Percentiles rank a stretch among this genome's conserved stretches.
These are phyloP conservation scores for Yamadazyma laniorum DNA, from an alignment of 805 yeast genomes.

Conservation along the genomic window DNA sequence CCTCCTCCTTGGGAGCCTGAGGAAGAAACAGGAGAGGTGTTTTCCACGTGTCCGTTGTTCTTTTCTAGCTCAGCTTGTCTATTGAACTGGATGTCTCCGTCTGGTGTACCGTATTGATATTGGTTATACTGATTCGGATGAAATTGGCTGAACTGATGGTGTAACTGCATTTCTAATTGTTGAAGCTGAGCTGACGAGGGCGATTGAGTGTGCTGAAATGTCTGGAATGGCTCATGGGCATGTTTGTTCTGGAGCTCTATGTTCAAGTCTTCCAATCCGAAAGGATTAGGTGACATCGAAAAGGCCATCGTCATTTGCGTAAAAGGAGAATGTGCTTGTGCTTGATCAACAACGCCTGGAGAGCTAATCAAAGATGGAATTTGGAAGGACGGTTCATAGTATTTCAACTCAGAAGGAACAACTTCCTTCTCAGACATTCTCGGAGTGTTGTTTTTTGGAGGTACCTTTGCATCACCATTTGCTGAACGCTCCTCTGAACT, in stretches of 20 bases:
- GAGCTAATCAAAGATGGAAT: constrained; percentile 10
- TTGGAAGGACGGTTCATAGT: constrained; percentile 9
- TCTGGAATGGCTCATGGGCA: constrained; percentile 9
- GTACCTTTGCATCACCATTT: not conserved
- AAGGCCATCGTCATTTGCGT: constrained; percentile 21
- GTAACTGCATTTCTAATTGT: constrained; percentile 16
- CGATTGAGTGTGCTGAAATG: constrained; percentile 14
- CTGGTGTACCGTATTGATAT: constrained; percentile 14
- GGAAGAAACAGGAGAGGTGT: no score
- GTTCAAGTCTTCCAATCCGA: constrained; percentile 4
- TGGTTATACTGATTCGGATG: constrained; percentile 15
- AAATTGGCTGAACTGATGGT: constrained; percentile 17
- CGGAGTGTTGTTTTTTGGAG: not conserved
- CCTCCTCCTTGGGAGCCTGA: no score
- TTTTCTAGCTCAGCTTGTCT: no score
- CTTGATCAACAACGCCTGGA: constrained; percentile 1
- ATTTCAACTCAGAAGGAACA: constrained; percentile 2
- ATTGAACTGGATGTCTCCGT: no score
- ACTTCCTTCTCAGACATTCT: not conserved
- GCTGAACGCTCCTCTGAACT: constrained; percentile 4
- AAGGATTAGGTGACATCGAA: constrained; percentile 13
- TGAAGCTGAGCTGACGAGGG: constrained; percentile 17
- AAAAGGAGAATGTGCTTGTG: constrained; percentile 16
- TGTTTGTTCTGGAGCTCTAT: constrained; percentile 3
- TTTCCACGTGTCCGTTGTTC: no score